These are phyloP conservation scores for Penicillium sp. DNA, from an alignment of 2,329 filamentous ascomycete genomes.

Conservation along the genomic window DNA sequence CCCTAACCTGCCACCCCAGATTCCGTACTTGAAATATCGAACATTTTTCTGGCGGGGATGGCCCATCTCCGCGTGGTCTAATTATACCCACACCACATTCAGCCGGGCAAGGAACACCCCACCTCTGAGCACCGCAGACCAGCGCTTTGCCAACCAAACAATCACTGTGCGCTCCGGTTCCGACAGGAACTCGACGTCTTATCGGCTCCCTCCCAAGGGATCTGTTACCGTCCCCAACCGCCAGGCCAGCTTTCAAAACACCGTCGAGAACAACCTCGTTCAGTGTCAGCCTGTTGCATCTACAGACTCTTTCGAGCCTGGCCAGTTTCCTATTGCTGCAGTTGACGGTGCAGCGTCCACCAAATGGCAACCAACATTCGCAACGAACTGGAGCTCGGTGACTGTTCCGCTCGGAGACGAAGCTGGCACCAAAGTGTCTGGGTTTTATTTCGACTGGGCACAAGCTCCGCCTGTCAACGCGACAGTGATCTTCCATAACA, in stretches of 20 bases:
- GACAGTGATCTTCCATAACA: constrained; percentile 52
- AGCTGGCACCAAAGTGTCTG: constrained; percentile 29
- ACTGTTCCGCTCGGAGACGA: constrained; percentile 50
- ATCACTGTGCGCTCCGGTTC: constrained; percentile 57
- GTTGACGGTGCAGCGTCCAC: constrained; percentile 62
- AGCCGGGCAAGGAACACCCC: constrained; percentile 45
- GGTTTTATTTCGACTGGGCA: constrained; percentile 57
- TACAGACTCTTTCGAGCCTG: constrained; percentile 48
- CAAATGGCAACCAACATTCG: constrained; percentile 57
- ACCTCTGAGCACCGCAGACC: constrained; percentile 49
- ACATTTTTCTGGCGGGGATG: constrained; percentile 63
- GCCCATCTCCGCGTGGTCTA: constrained; percentile 56
- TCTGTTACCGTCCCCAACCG: constrained; percentile 55
- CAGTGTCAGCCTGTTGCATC: constrained; percentile 57
- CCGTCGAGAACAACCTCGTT: constrained; percentile 55
- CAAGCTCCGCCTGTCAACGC: constrained; percentile 51
- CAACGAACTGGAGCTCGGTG: constrained; percentile 49
- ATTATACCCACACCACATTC: constrained; percentile 60
- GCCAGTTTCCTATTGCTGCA: constrained; percentile 63
- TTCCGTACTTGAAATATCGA: constrained; percentile 55
- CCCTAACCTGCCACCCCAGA: constrained; percentile 60
- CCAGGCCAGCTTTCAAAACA: constrained; percentile 49
- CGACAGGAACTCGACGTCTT: constrained; percentile 38
- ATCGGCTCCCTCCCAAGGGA: constrained; percentile 46
- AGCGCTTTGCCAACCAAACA: constrained; percentile 47